These are phyloP conservation scores for Dothidotthia symphoricarpi DNA, from an alignment of 2,329 filamentous ascomycete species.

Conservation along the genomic window DNA sequence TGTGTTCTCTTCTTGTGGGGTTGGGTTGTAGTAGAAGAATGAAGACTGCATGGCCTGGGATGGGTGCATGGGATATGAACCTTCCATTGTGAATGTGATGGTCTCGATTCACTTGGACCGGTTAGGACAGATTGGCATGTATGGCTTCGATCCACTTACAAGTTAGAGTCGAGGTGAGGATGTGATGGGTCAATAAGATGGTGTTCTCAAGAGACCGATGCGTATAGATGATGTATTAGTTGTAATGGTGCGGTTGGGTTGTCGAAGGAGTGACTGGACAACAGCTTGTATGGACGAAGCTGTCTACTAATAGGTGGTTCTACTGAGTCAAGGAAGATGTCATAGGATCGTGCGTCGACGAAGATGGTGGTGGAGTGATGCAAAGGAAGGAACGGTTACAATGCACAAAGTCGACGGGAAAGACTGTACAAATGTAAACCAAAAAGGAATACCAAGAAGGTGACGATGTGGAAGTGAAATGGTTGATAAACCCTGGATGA, in stretches of 20 bases:
- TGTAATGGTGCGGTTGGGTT: conserved; percentile 22
- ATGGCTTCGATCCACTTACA: conserved; percentile 2
- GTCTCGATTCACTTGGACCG: conserved; percentile 17
- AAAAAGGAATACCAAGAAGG: conserved; percentile 40
- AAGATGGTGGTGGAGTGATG: conserved; percentile 22
- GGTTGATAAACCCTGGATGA: conserved; percentile 45
- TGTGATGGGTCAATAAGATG: neutral
- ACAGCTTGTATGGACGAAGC: conserved; percentile 41
- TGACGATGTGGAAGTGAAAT: conserved; percentile 37
- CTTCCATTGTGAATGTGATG: conserved; percentile 59
- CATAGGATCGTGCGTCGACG: conserved; percentile 32
- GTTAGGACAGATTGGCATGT: no score
- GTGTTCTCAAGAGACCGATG: neutral
- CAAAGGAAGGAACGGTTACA: conserved; percentile 44
- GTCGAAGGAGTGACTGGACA: conserved; percentile 44
- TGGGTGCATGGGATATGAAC: conserved; percentile 55
- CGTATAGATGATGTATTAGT: conserved; percentile 23
- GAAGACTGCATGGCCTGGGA: conserved; percentile 64
- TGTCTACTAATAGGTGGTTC: conserved; percentile 41
- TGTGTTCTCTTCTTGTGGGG: conserved; percentile 63
- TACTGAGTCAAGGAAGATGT: conserved; percentile 30
- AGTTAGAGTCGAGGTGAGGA: conserved; percentile 10
- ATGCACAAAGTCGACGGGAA: conserved; percentile 32
- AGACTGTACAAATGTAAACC: conserved; percentile 36
- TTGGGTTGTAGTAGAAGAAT: conserved; percentile 85